These are phyloP conservation scores for Dichotomopilus funicola DNA, from an alignment of 2,329 filamentous ascomycete genomes.

Conservation along the genomic window DNA sequence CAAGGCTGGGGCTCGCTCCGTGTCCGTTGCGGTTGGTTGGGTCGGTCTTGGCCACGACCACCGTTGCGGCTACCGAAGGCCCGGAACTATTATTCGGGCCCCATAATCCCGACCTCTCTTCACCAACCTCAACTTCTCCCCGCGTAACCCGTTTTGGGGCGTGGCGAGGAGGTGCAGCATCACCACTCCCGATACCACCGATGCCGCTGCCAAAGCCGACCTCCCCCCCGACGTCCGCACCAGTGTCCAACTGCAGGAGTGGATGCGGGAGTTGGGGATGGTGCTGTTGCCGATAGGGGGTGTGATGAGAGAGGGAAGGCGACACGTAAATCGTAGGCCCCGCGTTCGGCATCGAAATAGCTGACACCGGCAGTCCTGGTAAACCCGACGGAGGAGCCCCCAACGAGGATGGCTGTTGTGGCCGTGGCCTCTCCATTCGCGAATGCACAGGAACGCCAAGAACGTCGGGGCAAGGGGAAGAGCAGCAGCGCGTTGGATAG, in stretches of 20 bases:
- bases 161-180: neutral
- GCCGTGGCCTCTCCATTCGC: conserved; percentile 6
- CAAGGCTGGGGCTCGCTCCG: conserved; percentile 14
- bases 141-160: conserved; percentile 4
- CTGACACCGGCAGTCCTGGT: conserved; percentile 2
- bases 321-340: conserved; percentile 20
- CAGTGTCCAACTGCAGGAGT: neutral
- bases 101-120: conserved; percentile 5
- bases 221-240: neutral
- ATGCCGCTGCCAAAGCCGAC: too few species aligned
- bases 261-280: neutral
- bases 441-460: neutral
- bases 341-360: conserved; percentile 6
- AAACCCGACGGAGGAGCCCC: neutral
- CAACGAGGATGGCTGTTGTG: neutral
- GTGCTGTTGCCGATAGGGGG: neutral
- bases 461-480: neutral
- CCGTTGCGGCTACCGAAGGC: neutral
- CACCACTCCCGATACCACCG: too few species aligned
- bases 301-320: conserved; percentile 1
- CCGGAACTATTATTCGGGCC: neutral
- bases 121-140: neutral
- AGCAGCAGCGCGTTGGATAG: neutral
- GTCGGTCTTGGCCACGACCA: neutral
- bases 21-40: neutral